Base-by-base conservation (phyloP, 139 green algal genomes). In the Deuterostichococcus epilithicus region DNA sequence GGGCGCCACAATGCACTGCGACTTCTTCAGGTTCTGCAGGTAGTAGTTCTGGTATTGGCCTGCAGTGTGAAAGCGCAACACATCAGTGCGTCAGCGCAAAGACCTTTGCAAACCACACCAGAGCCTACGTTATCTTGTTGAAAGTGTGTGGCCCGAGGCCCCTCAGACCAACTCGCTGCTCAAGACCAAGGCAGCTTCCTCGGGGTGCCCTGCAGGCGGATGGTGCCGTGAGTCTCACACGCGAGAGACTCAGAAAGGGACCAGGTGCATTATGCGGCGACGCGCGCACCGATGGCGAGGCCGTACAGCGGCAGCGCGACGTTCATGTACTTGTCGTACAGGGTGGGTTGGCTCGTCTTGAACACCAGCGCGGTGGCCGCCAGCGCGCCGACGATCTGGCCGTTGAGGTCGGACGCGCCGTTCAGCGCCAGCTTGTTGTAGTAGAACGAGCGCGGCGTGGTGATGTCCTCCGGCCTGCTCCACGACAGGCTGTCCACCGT, bases 301-400 rank as follows among this genome's bases (percentile, higher is more conserved):
- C 33, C 60, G 63, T 78, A 78, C 63, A 78, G 74, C 10, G 15
- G 5, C 67, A 69, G 23, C 23, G 75, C 75, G 22, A 38, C 44
- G 1, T 34, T 77, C 79, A 83, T 83, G 32, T 80, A 70, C 72
- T 69, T 74, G 68, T 79, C 67, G 63, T 72, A 73, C 73, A 80
- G 79, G 2, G 18, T 30, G n/a, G 39, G 68, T 33, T 83, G 68
- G 0, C 22, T 65, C 28, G 78, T 35, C 36, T 74, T 58, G 39
- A 79, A 80, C 30, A 83, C 58, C 68, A 78, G 37, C 22, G 79
- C 79, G 28, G 79, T 71, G 25, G 79, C 59, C 22, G 67, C 37
- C 23, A 83, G 59, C 32, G 79, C 79, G 3, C 68, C 79, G 0
- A 74, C 72, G 22, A 83, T 68, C 68, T 83, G 79, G 15, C 74